A percentile compares a stretch with the other conserved stretches of the same genome.
These are phyloP conservation scores for Pythium aquatile DNA, from an alignment of 352 stramenopile species.

Conservation along the genomic window DNA sequence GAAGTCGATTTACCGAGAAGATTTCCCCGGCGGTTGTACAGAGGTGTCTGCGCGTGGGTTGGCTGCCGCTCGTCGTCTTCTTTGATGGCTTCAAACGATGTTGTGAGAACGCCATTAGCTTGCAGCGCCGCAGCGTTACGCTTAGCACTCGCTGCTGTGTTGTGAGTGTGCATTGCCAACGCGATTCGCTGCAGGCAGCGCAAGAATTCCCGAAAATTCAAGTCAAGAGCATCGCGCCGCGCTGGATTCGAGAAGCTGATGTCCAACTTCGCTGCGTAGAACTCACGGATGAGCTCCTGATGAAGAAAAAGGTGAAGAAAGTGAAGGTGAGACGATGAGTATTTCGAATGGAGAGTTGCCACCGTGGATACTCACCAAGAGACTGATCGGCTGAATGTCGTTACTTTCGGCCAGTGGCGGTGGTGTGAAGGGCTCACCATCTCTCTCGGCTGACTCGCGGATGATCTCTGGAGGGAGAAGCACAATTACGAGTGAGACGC, in stretches of 20 bases:
- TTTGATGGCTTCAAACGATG: slow-evolving; percentile 53
- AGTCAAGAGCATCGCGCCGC: slow-evolving; percentile 47
- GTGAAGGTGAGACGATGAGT: not conserved
- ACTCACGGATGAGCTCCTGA: slow-evolving; percentile 64
- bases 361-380: slow-evolving; percentile 26
- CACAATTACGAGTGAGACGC: not conserved
- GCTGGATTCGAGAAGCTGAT: slow-evolving; percentile 54
- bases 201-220: slow-evolving; percentile 76
- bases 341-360: not conserved
- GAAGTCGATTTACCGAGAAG: slow-evolving; percentile 33
- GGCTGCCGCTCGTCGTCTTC: slow-evolving; percentile 34
- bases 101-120: slow-evolving; percentile 42
- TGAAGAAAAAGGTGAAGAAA: not conserved
- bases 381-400: slow-evolving; percentile 51
- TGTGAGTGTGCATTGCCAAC: slow-evolving; percentile 60
- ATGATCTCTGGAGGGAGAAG: slow-evolving; percentile 39
- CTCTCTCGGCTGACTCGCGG: slow-evolving; percentile 38
- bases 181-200: slow-evolving; percentile 65
- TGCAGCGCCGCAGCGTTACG: not conserved
- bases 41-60: slow-evolving; percentile 30
- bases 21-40: slow-evolving; percentile 59
- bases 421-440: slow-evolving; percentile 51
- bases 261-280: slow-evolving; percentile 73
- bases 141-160: not conserved
- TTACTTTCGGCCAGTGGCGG: slow-evolving; percentile 29